These are phyloP conservation scores for Taphrina pruni DNA, from an alignment of 1,139 yeast species.

Conservation along the genomic window DNA sequence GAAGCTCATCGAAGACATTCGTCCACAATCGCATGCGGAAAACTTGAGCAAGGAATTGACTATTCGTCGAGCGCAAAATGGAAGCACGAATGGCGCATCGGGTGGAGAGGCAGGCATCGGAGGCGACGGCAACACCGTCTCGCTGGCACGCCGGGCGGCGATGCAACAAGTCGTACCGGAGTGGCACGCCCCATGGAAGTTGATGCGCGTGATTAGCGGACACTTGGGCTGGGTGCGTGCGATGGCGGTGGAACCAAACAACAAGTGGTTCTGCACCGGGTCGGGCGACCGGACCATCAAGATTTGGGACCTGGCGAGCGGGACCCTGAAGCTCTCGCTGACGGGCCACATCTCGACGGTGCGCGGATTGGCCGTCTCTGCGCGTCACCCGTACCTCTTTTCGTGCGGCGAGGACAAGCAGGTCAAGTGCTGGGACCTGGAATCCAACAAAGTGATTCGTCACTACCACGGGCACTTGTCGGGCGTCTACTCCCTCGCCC, in stretches of 20 bases:
- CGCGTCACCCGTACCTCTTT: constrained; percentile 82
- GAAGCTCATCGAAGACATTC: constrained; percentile 45
- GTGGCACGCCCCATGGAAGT: constrained; percentile 72
- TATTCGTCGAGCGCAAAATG: constrained; percentile 10
- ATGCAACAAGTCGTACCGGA: constrained; percentile 51
- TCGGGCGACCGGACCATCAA: constrained; percentile 84
- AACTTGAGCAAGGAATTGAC: constrained; percentile 23
- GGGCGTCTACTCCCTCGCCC: constrained; percentile 79
- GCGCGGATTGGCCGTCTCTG: constrained; percentile 73
- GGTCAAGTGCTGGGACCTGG: constrained; percentile 97
- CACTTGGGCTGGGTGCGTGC: constrained; percentile 93
- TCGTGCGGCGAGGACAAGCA: constrained; percentile 93
- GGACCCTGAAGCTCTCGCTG: constrained; percentile 70
- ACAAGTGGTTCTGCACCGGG: constrained; percentile 91
- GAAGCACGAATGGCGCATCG: neutral
- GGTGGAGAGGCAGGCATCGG: neutral
- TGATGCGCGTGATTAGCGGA: constrained; percentile 78
- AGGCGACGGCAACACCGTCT: constrained; percentile 13
- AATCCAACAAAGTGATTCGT: constrained; percentile 77
- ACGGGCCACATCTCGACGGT: constrained; percentile 94
- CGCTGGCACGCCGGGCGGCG: constrained; percentile 36
- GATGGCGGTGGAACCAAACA: constrained; percentile 80
- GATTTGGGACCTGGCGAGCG: constrained; percentile 86
- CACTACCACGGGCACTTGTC: constrained; percentile 94
- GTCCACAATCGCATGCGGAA: constrained; percentile 45